Conservation (phyloP, 2,329 filamentous ascomycete species). For the Colletotrichum kahawae region DNA sequence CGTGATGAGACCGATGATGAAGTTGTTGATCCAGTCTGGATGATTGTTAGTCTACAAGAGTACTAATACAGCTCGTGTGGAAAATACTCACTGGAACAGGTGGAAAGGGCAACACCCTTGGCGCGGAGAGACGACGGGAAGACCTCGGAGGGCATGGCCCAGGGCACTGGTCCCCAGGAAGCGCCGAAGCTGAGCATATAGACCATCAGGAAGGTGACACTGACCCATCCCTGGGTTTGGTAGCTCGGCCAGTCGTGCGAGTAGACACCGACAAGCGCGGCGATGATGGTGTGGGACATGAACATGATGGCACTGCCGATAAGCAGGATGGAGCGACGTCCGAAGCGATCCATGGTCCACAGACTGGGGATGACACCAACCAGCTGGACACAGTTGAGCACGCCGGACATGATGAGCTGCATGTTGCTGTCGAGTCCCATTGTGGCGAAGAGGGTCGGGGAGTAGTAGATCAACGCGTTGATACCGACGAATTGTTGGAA, state of each 20-base stretch:
- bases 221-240: conserved; percentile 57
- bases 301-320: conserved; percentile 55
- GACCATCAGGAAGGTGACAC: conserved; percentile 41
- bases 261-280: conserved; percentile 53
- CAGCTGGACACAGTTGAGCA: conserved; percentile 47
- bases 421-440: conserved; percentile 40
- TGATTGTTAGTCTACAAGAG: background rate
- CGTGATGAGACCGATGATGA: conserved; percentile 55
- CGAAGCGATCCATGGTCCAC: conserved; percentile 52
- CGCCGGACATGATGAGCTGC: conserved; percentile 42
- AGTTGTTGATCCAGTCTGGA: conserved; percentile 33
- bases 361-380: conserved; percentile 52
- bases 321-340: conserved; percentile 47
- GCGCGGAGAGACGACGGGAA: conserved; percentile 39
- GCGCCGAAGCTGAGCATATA: conserved; percentile 64
- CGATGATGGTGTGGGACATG: conserved; percentile 55
- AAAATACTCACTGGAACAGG: conserved; percentile 27
- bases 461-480: conserved; percentile 50
- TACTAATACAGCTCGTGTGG: no score
- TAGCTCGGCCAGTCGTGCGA: conserved; percentile 52
- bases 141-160: conserved; percentile 43
- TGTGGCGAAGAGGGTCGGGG: conserved; percentile 45
- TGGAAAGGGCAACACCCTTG: conserved; percentile 31
- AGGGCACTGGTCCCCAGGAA: conserved; percentile 57
- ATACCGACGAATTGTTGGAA: conserved; percentile 59